A percentile compares a stretch with the other conserved stretches of the same genome.
Evolutionary conservation across 768 basidiomycete species (phyloP).

Genomic region (Rubroboletus pulcherrimus): DNA sequence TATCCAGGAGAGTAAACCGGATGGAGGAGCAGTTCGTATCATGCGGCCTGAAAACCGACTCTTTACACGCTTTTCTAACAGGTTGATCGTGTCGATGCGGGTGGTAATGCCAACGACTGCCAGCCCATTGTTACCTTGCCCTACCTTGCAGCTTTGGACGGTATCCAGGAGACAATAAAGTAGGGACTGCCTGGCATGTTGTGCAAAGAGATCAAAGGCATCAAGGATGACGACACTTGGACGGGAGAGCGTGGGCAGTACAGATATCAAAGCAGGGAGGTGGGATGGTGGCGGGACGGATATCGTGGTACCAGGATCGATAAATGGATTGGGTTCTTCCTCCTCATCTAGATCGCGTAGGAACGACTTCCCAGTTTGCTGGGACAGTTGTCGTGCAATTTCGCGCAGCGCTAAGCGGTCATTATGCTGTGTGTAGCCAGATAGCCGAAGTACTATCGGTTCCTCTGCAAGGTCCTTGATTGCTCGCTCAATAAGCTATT

Average conservation of each 20-base stretch:
- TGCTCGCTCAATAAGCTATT: conserved; percentile 59
- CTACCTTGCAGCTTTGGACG: conserved; percentile 76
- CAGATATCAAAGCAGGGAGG: conserved; percentile 68
- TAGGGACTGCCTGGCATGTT: conserved; percentile 87
- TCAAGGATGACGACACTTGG: conserved; percentile 84
- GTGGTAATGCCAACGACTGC: conserved; percentile 85
- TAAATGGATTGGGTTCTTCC: conserved; percentile 49
- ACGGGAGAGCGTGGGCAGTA: conserved; percentile 75
- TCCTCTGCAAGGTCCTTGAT: conserved; percentile 42
- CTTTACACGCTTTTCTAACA: conserved; percentile 95
- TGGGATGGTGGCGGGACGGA: conserved; percentile 64
- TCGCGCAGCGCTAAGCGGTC: conserved; percentile 91
- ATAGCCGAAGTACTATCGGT: conserved; percentile 76
- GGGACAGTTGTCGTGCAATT: conserved; percentile 78
- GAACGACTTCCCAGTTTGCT: conserved; percentile 67
- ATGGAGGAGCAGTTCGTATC: conserved; percentile 67
- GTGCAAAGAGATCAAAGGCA: conserved; percentile 89
- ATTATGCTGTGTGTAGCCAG: conserved; percentile 79
- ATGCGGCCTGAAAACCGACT: conserved; percentile 94
- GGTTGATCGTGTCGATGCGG: conserved; percentile 81
- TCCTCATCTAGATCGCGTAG: conserved; percentile 35
- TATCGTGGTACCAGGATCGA: conserved; percentile 35
- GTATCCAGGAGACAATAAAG: conserved; percentile 96
- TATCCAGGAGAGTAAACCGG: conserved; percentile 47
- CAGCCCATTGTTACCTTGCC: conserved; percentile 58